Evolutionary conservation across 768 basidiomycete species (phyloP).

Genomic region (Lactarius evosmus): DNA sequence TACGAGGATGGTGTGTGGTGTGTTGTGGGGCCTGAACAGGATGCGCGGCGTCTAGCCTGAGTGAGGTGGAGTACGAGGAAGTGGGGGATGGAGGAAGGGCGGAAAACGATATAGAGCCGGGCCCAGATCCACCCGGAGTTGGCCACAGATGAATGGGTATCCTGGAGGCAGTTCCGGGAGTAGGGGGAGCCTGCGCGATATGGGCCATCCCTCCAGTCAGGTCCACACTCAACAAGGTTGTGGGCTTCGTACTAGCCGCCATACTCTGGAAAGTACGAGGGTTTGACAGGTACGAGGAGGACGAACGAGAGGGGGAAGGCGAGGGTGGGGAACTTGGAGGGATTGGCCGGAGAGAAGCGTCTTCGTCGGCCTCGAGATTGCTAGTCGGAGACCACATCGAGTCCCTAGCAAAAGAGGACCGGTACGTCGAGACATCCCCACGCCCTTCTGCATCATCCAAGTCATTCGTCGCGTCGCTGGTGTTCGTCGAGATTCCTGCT

Average conservation of each 20-base stretch:
- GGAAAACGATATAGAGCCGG: constrained; percentile 70
- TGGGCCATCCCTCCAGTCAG: constrained; percentile 82
- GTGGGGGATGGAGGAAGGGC: constrained; percentile 52
- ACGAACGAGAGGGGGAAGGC: constrained; percentile 79
- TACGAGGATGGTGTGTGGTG: constrained; percentile 88
- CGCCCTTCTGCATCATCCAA: constrained; percentile 33
- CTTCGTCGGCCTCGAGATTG: constrained; percentile 84
- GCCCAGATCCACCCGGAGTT: constrained; percentile 48
- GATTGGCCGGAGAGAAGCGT: constrained; percentile 86
- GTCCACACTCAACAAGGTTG: constrained; percentile 89
- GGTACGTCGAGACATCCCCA: constrained; percentile 44
- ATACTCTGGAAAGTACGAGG: constrained; percentile 79
- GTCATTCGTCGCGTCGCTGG: constrained; percentile 41
- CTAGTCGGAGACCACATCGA: constrained; percentile 80
- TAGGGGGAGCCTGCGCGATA: constrained; percentile 79
- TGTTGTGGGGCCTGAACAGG: constrained; percentile 81
- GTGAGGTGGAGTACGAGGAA: constrained; percentile 44
- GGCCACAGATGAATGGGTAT: constrained; percentile 50
- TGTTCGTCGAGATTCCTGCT: constrained; percentile 57
- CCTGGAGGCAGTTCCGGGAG: constrained; percentile 53
- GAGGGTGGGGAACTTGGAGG: constrained; percentile 87
- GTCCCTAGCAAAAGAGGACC: constrained; percentile 62
- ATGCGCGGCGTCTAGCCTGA: constrained; percentile 32
- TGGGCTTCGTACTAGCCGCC: constrained; percentile 90
- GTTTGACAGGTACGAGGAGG: constrained; percentile 79